Conservation (phyloP, 371 early-diverging fungal genomes). For the Lichtheimia ornata region DNA sequence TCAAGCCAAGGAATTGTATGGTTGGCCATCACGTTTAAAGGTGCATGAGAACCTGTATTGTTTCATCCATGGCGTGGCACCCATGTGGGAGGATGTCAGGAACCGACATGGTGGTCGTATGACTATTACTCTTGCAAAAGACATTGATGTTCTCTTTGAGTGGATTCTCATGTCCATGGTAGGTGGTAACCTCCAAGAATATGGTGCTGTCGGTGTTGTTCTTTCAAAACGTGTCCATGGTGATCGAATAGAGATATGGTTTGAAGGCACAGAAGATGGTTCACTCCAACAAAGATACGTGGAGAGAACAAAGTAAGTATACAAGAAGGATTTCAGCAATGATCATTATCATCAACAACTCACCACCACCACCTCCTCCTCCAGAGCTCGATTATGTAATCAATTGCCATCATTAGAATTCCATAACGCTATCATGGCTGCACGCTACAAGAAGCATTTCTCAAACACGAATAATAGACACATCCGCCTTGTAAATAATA, state of each 20-base stretch:
- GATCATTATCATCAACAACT: not conserved
- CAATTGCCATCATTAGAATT: not conserved
- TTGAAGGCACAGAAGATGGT: not conserved
- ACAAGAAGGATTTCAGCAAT: not conserved
- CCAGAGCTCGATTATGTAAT: not conserved
- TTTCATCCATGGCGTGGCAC: not conserved
- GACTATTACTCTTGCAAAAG: not conserved
- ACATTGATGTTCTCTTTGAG: not conserved
- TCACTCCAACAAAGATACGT: not conserved
- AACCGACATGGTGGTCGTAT: conserved; percentile 3
- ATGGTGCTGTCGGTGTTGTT: not conserved
- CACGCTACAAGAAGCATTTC: no score
- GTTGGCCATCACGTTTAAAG: not conserved
- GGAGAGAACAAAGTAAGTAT: not conserved
- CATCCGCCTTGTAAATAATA: no score
- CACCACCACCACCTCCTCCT: not conserved
- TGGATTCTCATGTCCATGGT: not conserved
- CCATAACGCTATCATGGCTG: no score
- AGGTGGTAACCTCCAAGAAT: not conserved
- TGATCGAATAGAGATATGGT: not conserved
- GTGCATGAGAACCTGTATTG: not conserved
- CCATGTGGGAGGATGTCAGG: not conserved
- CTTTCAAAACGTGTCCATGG: not conserved
- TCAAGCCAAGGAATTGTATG: not conserved
- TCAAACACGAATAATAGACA: no score